Base-by-base conservation (phyloP, 192 early-diverging fungal species). In the Backusella luteola region DNA sequence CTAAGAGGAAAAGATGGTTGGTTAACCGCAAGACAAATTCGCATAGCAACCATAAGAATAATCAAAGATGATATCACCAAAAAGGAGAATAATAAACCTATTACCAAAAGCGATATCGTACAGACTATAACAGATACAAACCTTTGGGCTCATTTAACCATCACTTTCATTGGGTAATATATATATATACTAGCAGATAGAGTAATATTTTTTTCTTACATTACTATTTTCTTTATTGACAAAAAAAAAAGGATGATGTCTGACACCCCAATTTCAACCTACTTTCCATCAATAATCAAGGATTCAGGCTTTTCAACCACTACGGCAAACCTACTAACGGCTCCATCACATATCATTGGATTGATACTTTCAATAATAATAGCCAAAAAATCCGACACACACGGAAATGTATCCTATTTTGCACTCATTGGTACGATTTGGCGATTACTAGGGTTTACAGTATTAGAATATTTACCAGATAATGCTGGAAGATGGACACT, bases 61-160 rank as follows among this genome's bases (percentile, higher is more conserved):
- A 73, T 90, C 69, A 79, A 83, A n/a, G 90, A 90, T 23, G 90
- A 90, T 59, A 75, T 80, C 12, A 78, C 76, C 21, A 91, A 91
- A 76, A 73, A 74, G 2, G 85, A 84, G 9, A 71, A 80, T 4
- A 41, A 73, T 29, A 80, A 81, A 34, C 76, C 42, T 23, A 69
- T 69, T 35, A 69, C 67, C 8, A 12, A 23, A n/a, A 29, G 69
- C 29, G 75, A 76, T n/a, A 46, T 76, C 0, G 53, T 34, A 17
- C 44, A 38, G 34, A 42, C 67, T 12, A 29, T 70, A 17, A 42
- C 52, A 6, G 75, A 76, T 35, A 76, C 75, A 14, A 76, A 68
- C 29, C 67, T 76, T 8, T 76, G 75, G 75, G 68, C 67, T 26
- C 75, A 76, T 12, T 49, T 76, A 21, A 68, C 36, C 36, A 76